A percentile compares a stretch with the other conserved stretches of the same genome.
Conservation (phyloP, 2,329 filamentous ascomycete species). For the Huntiella omanensis region DNA sequence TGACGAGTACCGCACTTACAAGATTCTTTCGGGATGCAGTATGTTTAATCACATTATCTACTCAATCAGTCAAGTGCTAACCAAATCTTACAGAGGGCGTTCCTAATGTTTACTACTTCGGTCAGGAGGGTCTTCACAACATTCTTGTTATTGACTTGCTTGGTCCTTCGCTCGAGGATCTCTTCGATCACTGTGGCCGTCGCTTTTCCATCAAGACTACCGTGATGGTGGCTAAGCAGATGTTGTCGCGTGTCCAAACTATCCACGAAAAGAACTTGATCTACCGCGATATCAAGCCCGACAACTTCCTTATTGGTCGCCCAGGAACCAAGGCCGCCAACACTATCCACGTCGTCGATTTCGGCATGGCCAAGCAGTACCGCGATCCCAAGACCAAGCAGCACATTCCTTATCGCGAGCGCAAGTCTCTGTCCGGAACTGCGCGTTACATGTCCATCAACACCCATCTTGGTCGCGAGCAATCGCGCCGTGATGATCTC, state of each 20-base stretch:
- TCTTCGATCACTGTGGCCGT: slow-evolving; percentile 93
- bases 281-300: slow-evolving; percentile 97
- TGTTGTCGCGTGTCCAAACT: slow-evolving; percentile 80
- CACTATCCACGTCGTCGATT: slow-evolving; percentile 96
- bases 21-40: slow-evolving; percentile 98
- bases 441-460: slow-evolving; percentile 99
- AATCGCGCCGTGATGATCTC: slow-evolving; percentile 86
- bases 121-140: slow-evolving; percentile 95
- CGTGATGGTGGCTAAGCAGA: slow-evolving; percentile 98
- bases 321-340: slow-evolving; percentile 88
- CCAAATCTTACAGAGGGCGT: slow-evolving; percentile 53
- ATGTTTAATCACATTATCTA: slow-evolving; percentile 28
- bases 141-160: slow-evolving; percentile 95
- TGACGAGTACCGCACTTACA: slow-evolving; percentile 98
- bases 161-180: slow-evolving; percentile 82
- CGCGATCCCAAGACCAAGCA: slow-evolving; percentile 97
- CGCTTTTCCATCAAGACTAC: slow-evolving; percentile 95
- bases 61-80: not conserved
- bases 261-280: slow-evolving; percentile 99
- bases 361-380: slow-evolving; percentile 99
- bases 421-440: slow-evolving; percentile 90
- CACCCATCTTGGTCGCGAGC: slow-evolving; percentile 88
- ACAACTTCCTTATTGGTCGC: slow-evolving; percentile 95
- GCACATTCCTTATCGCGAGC: slow-evolving; percentile 92
- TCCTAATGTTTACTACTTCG: slow-evolving; percentile 98